Evolutionary conservation across 805 yeast genomes (phyloP).

Genomic region (Wickerhamiella allomyrinae): DNA sequence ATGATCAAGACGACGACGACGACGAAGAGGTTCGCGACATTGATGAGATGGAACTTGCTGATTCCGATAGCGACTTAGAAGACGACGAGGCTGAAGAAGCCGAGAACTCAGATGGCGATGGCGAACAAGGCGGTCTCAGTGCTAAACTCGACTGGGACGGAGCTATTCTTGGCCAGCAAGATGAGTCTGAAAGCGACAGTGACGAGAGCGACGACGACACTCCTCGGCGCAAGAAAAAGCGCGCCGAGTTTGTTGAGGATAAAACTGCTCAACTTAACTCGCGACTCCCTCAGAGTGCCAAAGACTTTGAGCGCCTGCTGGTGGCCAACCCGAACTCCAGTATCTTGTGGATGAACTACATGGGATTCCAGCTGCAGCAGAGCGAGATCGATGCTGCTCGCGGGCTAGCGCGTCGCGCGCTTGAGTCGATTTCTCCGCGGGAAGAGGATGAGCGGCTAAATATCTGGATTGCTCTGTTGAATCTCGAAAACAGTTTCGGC

Average conservation of each 20-base stretch:
- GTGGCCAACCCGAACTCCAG: constrained; percentile 91
- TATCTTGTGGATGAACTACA: constrained; percentile 90
- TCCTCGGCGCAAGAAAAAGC: constrained; percentile 30
- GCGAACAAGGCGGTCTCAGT: too few relatives aligned
- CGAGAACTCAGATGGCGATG: constrained; percentile 19
- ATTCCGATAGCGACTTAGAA: constrained; percentile 47
- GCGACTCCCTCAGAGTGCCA: constrained; percentile 78
- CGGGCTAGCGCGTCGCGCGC: constrained; percentile 82
- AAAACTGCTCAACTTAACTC: constrained; percentile 71
- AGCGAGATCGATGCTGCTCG: constrained; percentile 92
- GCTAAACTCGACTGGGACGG: constrained; percentile 96
- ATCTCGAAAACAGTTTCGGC: constrained; percentile 90
- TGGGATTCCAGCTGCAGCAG: constrained; percentile 92
- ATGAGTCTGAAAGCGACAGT: constrained; percentile 41
- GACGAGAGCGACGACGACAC: constrained; percentile 25
- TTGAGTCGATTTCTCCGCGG: constrained; percentile 75
- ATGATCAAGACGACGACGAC: constrained; percentile 18
- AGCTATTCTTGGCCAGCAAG: constrained; percentile 40
- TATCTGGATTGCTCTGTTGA: constrained; percentile 89
- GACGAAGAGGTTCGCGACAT: constrained; percentile 22
- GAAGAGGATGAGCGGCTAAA: constrained; percentile 89
- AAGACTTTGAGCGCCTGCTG: constrained; percentile 83
- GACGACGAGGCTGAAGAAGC: constrained; percentile 24
- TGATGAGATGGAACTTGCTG: constrained; percentile 19
- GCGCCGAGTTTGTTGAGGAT: constrained; percentile 43